Base-by-base conservation (phyloP, 1,284 basidiomycete genomes). In the Microbotryum scabiosae region DNA sequence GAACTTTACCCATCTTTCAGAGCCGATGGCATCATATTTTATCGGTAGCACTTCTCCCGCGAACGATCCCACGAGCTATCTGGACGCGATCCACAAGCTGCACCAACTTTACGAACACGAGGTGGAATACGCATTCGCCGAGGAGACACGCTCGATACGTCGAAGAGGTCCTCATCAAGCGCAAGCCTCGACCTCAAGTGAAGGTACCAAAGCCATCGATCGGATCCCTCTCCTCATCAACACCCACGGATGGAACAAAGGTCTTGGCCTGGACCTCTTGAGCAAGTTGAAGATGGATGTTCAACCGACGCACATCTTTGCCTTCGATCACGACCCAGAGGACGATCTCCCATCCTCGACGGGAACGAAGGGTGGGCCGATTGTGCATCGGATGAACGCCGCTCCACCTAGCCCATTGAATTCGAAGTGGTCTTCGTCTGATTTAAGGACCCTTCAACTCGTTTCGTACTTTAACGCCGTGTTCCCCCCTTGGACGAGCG, bases 161-260 rank as follows among this genome's bases (percentile, higher is more conserved):
- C 44, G 51, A 28, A 30, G 20, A 10, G 51, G 26, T 5, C 20
- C 49, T 57, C 12, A 4, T 41, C 48, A 36, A 25, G 4, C 32
- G 43, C 36, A 43, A 6, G 45, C 49, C 7, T 25, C 43, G 36
- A 51, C 12, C 48, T 7, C 8, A 45, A 26, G 10, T 12, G 12
- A 21, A 30, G 36, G 43, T 20, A 20, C 12, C n/a, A 57, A 60
- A 53, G 30, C 57, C 9, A 51, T 54, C 46, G 63, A 67, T 7
- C 61, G 63, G 4, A 58, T 66, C 5, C 94, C 94, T 0, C 82
- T 98, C 6, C 81, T 97, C 10, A 82, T 97, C 59, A 98, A 98
- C 74, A 97, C 90, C 0, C 93, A 94, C 82, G 94, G 94, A 2
- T 98, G 94, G 94, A 82, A 84, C 18, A 97, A 94, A 74, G 94